Base-by-base conservation (phyloP, 768 basidiomycete genomes). In the Russula brevipes region DNA sequence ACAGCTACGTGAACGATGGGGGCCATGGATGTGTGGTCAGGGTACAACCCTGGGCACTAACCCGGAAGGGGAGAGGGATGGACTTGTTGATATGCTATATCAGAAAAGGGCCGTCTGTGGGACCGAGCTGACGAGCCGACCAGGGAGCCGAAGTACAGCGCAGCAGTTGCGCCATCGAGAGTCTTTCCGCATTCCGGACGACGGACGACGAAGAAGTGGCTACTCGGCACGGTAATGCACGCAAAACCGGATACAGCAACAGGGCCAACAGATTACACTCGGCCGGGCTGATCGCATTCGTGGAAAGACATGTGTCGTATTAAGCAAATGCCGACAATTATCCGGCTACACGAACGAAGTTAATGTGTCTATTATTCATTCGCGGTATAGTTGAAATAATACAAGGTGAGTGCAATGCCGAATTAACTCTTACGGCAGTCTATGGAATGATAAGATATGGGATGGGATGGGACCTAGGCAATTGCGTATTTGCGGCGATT, bases 401-500 rank as follows among this genome's bases (percentile, higher is more conserved):
- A 60, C 63, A 64, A 17, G 24, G 35, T 56, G 16, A 44, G 63
- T 51, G 47, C 33, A n/a, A 41, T n/a, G 36, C 17, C 38, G 10
- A 35, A 54, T 6, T 31, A 30, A 44, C n/a, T 19, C 49, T 52
- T 59, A 60, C 52, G 33, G 46, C 54, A 8, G 19, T 56, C 54
- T 60, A 54, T 51, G 42, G n/a, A 46, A 54, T 31, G 47, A 64
- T 19, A 35, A 39, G 45, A 64, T 19, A 35, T 33, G 45, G 30
- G 24, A 2, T 12, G 14, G 16, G 36, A 49, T 14, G 38, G 30
- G 36, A 51, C 30, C 4, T 56, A 64, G 14, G 63, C 63, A 24
- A 64, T 33, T 17, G 58, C 67, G 76, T 99, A 99, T 75, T 89
- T 93, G 73, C 97, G 84, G 70, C 97, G 81, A 84, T 87, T 94